Conservation (phyloP, 2,329 filamentous ascomycete genomes). For the Alternaria postmessia region DNA sequence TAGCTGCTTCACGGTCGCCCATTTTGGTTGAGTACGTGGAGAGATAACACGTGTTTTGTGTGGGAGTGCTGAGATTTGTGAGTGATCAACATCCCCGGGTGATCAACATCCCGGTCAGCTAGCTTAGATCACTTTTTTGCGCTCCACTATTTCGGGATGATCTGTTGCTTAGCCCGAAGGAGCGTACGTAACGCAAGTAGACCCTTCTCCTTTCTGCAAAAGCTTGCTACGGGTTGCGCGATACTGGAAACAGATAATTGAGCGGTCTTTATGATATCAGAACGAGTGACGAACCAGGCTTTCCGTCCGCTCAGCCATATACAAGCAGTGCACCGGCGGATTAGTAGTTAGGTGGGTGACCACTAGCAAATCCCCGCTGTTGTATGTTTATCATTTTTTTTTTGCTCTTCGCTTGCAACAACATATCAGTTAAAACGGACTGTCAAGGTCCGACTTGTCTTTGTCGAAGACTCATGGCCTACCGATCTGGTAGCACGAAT, state of each 20-base stretch:
- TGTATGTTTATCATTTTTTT: no score
- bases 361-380: no score
- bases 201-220: conserved; percentile 15
- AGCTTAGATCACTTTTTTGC: conserved; percentile 9
- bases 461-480: background rate
- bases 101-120: no score
- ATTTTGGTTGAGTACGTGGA: no score
- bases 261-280: background rate
- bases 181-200: conserved; percentile 12
- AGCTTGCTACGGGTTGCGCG: conserved; percentile 11
- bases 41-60: no score
- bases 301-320: background rate
- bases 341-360: no score
- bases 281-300: background rate
- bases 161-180: conserved; percentile 11
- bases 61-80: no score
- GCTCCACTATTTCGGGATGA: conserved; percentile 13
- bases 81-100: no score
- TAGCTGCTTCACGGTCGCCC: no score
- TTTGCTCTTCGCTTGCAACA: no score
- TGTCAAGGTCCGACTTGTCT: background rate
- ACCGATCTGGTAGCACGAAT: background rate
- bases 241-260: conserved; percentile 12
- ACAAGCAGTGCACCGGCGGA: background rate
- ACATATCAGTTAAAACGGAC: no score